A percentile compares a stretch with the other conserved stretches of the same genome.
Evolutionary conservation across 192 early-diverging fungal species (phyloP).

Genomic region (Linderina pennispora): DNA sequence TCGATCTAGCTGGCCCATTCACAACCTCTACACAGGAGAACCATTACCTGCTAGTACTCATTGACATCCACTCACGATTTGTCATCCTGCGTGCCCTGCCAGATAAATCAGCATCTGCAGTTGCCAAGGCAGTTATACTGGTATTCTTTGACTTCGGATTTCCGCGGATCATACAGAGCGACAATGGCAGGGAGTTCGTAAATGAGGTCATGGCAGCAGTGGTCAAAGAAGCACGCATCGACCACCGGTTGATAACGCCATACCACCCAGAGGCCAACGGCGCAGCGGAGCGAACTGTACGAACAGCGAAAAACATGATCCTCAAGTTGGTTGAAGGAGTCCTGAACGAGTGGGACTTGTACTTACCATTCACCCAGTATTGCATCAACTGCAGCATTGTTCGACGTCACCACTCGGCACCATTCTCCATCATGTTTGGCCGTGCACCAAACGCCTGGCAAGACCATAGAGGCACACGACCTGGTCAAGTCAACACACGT

Average conservation of each 20-base stretch:
- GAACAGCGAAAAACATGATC: constrained; percentile 14
- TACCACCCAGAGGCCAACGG: constrained; percentile 49
- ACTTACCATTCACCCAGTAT: constrained; percentile 30
- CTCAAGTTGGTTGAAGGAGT: constrained; percentile 15
- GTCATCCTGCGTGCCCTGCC: background rate
- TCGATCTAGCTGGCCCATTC: constrained; percentile 1
- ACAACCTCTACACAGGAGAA: background rate
- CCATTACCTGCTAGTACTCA: background rate
- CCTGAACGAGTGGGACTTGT: constrained; percentile 18
- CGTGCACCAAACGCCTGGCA: constrained; percentile 16
- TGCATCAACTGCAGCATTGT: constrained; percentile 27
- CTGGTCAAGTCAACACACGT: no score
- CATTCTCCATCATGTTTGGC: constrained; percentile 45
- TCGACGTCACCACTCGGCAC: constrained; percentile 19
- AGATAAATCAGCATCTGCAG: background rate
- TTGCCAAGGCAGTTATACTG: background rate
- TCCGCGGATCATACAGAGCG: constrained; percentile 15
- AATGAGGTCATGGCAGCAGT: constrained; percentile 22
- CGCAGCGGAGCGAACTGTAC: constrained; percentile 31
- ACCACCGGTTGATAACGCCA: constrained; percentile 30
- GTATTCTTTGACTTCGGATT: constrained; percentile 8
- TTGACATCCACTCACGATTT: constrained; percentile 7
- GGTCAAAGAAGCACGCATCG: constrained; percentile 5
- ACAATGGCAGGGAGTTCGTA: constrained; percentile 48
- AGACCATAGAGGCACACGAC: no score